Base-by-base conservation (phyloP, 164 flowering plant genomes). In the Vitis labrusca region DNA sequence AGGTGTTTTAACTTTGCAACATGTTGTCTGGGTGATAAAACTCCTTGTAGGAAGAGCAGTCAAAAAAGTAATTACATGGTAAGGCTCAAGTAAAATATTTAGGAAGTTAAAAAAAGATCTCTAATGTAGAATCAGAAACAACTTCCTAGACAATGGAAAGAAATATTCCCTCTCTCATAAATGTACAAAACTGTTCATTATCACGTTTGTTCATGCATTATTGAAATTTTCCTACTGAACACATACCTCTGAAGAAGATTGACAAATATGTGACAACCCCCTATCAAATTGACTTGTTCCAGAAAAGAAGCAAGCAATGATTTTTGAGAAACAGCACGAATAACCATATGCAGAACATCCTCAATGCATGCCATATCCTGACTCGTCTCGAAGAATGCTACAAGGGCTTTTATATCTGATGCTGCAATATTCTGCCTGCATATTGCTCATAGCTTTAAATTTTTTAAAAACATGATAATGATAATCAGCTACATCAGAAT, bases 311-410 rank as follows among this genome's bases (percentile, higher is more conserved):
- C 84, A 67, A 92, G 90, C 64, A 93, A 65, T 63, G 83, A 76
- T 79, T 89, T 92, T 65, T 91, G 94, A 70, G 97, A 91, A 75
- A 93, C 74, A 63, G 92, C 87, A 51, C 99, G 95, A 63, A 92
- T 88, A 73, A 92, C 87, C 99, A 96, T 91, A 74, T 96, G 97
- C 59, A 96, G 63, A 68, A 90, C 88, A 84, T 93, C 99, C 79
- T 96, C 98, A 75, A 92, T 81, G 82, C 99, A 96, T 49, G 88
- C 79, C 93, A 86, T 86, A 82, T 96, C 98, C 74, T 85, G 87
- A 76, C 93, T 90, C 71, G 82, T 84, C 78, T 93, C 98, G 70
- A 89, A 92, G 73, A 92, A 93, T n/a, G 97, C 89, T 49, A 91
- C 69, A 12, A 96, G 92, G 63, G 97, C 86, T 76, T 83, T 89